Evolutionary conservation across 148 eudicot genomes (phyloP), one percentile per base, ranked within the genome.

Genomic region (Pharnaceum exiguum): DNA sequence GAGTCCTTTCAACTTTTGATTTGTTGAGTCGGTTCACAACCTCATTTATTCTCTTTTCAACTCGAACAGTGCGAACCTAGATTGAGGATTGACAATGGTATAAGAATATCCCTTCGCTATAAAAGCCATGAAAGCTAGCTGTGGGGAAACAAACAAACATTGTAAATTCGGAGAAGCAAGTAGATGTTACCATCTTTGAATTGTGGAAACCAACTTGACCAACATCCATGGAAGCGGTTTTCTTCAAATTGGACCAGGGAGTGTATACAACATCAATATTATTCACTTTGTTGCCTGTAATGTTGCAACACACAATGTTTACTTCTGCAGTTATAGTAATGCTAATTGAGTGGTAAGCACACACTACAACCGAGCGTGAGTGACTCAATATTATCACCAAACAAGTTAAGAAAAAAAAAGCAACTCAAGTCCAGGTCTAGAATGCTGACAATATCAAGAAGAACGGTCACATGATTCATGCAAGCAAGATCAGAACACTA

Each of bases 171-270:
- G n/a, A n/a, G n/a, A n/a, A n/a, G n/a, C n/a, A n/a, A n/a, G n/a
- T n/a, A 61, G 50, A 67, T 59, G 63, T 66, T 76, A 89, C 96
- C 83, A 72, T 73, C 74, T 85, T 89, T 31, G 89, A 55, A 64
- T 79, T 89, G 71, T 89, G 75, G 52, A 89, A 85, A 46, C 96
- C 94, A 78, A 89, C 96, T 89, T 89, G 96, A 33, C 96, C 98
- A 67, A 93, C 98, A 77, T 93, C 98, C 98, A 93, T 93, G 42
- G 98, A 88, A 17, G 96, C 78, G 47, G 96, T 85, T 80, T 93
- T 93, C 85, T 88, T 93, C 72, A 91, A 72, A 70, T 88, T 91
- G 40, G 78, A 73, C 96, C 98, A 91, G 5, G 98, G 98, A 15
- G 98, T 93, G 67, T 93, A 93, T 64, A 93, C 98, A 70, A 93